Conservation (phyloP, 352 stramenopile species). For the Phytophthora agathidicida region DNA sequence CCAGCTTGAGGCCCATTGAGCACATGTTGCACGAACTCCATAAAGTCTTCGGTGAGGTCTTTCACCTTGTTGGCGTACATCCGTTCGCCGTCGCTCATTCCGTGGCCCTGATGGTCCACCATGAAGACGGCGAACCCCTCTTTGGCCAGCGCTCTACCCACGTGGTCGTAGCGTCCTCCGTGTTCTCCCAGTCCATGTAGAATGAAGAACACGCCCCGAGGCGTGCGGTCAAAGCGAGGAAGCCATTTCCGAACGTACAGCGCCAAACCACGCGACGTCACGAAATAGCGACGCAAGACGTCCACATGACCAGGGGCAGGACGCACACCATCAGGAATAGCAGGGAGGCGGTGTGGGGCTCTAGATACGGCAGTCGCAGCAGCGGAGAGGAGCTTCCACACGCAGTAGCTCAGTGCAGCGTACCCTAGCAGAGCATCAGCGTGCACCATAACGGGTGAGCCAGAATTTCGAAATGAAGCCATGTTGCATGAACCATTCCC, state of each 20-base stretch:
- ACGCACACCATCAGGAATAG: slow-evolving; percentile 2
- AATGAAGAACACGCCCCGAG: slow-evolving; percentile 54
- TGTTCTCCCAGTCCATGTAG: slow-evolving; percentile 67
- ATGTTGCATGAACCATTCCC: too few species aligned
- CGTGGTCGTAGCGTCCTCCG: slow-evolving; percentile 53
- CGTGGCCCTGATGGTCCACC: slow-evolving; percentile 68
- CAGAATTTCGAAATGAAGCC: background rate
- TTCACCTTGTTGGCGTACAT: slow-evolving; percentile 51
- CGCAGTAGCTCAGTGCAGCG: slow-evolving; percentile 1
- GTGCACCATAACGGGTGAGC: slow-evolving; percentile 11
- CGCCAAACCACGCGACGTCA: slow-evolving; percentile 43
- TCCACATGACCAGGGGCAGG: slow-evolving; percentile 9
- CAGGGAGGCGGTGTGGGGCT: slow-evolving; percentile 24
- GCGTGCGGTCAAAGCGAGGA: slow-evolving; percentile 23
- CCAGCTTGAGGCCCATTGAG: slow-evolving; percentile 15
- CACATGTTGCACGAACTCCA: slow-evolving; percentile 62
- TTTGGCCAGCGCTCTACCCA: slow-evolving; percentile 41
- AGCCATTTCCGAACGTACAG: slow-evolving; percentile 58
- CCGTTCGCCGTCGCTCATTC: slow-evolving; percentile 62
- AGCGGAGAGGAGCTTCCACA: slow-evolving; percentile 10
- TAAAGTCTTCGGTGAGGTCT: slow-evolving; percentile 55
- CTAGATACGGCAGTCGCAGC: slow-evolving; percentile 7
- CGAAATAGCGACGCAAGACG: slow-evolving; percentile 37
- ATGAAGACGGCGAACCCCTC: slow-evolving; percentile 57
- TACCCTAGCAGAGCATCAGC: slow-evolving; percentile 3